A percentile compares a stretch with the other conserved stretches of the same genome.
phyloP scores from a whole-genome alignment of 2,329 filamentous ascomycete species.

The Alternaria sp. region DNA sequence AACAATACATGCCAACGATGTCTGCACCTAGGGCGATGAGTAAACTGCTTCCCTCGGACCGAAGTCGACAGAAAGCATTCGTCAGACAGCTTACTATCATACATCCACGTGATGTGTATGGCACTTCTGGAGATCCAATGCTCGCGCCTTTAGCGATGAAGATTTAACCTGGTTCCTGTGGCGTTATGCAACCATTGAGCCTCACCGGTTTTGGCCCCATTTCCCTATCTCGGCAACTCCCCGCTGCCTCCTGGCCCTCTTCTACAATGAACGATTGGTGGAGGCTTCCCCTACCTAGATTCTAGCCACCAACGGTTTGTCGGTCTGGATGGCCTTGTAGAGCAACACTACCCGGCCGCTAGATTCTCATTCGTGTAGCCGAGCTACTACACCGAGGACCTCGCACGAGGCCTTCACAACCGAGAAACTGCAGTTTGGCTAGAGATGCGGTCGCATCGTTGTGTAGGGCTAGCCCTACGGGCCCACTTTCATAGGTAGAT shows the following conservation, averaged over 20 bases:
- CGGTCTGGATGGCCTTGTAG: background rate
- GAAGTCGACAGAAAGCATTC: slow-evolving; percentile 14
- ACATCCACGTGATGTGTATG: background rate
- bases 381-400: slow-evolving; percentile 4
- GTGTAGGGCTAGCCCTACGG: slow-evolving; percentile 21
- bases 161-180: slow-evolving; percentile 5
- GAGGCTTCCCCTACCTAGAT: background rate
- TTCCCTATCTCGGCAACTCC: slow-evolving; percentile 25
- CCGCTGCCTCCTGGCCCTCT: slow-evolving; percentile 8
- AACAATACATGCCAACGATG: slow-evolving; percentile 17
- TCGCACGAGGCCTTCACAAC: slow-evolving; percentile 6
- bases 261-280: slow-evolving; percentile 4
- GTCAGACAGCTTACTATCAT: slow-evolving; percentile 12
- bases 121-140: background rate
- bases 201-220: slow-evolving; percentile 36
- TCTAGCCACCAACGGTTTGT: background rate
- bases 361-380: slow-evolving; percentile 12
- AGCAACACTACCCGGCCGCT: slow-evolving; percentile 4
- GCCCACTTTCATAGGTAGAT: background rate
- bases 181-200: slow-evolving; percentile 17
- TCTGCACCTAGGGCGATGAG: slow-evolving; percentile 14
- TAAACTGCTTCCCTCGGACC: background rate
- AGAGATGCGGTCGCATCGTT: background rate
- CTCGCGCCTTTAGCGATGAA: background rate
- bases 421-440: background rate